A percentile compares a stretch with the other conserved stretches of the same genome.
Conservation (phyloP, 192 early-diverging fungal species). For the Spizellomyces punctatus region DNA sequence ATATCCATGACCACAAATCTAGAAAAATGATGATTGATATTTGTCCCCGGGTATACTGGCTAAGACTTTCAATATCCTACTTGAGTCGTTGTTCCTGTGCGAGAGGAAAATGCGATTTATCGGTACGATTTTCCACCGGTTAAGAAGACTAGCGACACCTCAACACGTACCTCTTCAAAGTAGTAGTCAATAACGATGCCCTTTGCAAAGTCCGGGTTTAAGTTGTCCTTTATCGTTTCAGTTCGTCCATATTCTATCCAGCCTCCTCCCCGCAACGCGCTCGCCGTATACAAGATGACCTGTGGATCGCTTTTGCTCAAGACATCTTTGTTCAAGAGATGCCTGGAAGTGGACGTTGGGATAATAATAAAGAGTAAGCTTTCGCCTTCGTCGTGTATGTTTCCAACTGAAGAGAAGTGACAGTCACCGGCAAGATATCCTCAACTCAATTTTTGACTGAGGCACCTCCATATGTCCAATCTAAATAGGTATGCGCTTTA, state of each 20-base stretch:
- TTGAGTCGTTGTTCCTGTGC: neutral
- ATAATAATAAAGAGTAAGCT: neutral
- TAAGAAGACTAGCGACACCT: conserved; percentile 26
- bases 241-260: conserved; percentile 39
- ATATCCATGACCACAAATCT: conserved; percentile 46
- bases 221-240: conserved; percentile 47
- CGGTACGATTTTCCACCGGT: neutral
- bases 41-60: neutral
- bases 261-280: neutral
- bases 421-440: neutral
- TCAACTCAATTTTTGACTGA: neutral
- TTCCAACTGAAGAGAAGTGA: neutral
- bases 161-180: conserved; percentile 50
- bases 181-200: conserved; percentile 43
- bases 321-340: conserved; percentile 15
- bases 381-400: neutral
- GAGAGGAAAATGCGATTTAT: neutral
- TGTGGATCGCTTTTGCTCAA: conserved; percentile 15
- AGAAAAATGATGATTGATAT: neutral
- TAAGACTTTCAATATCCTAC: neutral
- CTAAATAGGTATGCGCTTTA: too few relatives aligned
- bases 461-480: neutral
- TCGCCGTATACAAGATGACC: conserved; percentile 14
- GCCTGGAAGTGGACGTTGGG: neutral
- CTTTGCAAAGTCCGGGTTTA: conserved; percentile 52